phyloP scores from a whole-genome alignment of 2,329 filamentous ascomycete species.

The Cladorrhinum sp. region DNA sequence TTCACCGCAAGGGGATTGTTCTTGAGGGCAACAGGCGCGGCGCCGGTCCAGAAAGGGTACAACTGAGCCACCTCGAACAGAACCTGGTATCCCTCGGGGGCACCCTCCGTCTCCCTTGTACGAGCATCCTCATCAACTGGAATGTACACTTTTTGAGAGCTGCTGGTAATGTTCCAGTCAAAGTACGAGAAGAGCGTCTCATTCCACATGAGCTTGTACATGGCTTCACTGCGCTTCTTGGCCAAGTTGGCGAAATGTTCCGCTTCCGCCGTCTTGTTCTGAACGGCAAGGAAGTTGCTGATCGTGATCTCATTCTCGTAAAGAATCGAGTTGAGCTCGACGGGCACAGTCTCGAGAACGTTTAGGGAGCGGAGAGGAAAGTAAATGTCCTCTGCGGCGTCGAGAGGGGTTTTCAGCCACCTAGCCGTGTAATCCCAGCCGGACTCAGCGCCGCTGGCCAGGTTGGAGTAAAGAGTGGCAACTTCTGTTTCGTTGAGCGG shows the following conservation, averaged over 20 bases:
- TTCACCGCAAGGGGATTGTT: constrained; percentile 58
- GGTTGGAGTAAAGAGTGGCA: constrained; percentile 55
- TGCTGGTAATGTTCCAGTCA: constrained; percentile 64
- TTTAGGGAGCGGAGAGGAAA: constrained; percentile 66
- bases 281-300: constrained; percentile 49
- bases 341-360: constrained; percentile 55
- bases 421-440: constrained; percentile 63
- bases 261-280: constrained; percentile 50
- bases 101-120: constrained; percentile 40
- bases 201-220: constrained; percentile 65
- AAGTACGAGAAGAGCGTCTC: constrained; percentile 61
- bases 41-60: constrained; percentile 68
- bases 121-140: constrained; percentile 47
- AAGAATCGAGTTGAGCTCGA: constrained; percentile 67
- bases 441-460: constrained; percentile 64
- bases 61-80: constrained; percentile 59
- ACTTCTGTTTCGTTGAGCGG: constrained; percentile 52
- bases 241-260: constrained; percentile 50
- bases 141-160: constrained; percentile 53
- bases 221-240: constrained; percentile 54
- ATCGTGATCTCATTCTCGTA: constrained; percentile 64
- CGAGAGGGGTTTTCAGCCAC: constrained; percentile 55
- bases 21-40: constrained; percentile 55
- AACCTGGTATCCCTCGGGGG: constrained; percentile 55
- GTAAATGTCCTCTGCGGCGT: constrained; percentile 58